Conservation (phyloP, 225 moss, liverwort and hornwort species). For the Asterella californica region DNA sequence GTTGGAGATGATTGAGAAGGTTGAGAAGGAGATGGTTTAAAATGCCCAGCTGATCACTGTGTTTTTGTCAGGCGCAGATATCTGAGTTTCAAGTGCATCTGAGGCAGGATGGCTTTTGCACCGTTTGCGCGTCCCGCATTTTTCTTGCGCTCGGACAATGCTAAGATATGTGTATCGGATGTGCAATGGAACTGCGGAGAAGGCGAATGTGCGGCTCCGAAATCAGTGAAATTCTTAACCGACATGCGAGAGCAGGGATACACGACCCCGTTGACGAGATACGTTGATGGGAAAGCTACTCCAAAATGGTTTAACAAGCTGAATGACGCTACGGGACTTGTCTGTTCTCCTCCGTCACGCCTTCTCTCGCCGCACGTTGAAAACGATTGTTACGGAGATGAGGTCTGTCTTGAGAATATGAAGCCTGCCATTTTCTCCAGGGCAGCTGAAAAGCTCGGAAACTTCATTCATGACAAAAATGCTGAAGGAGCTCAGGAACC, state of each 20-base stretch:
- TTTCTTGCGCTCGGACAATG: not conserved
- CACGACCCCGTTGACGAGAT: constrained; percentile 4
- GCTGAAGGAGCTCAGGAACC: not conserved
- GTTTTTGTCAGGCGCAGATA: not conserved
- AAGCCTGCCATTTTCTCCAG: not conserved
- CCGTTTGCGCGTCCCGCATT: constrained; percentile 4
- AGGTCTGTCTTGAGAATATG: not conserved
- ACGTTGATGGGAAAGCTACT: constrained; percentile 10
- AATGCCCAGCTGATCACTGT: constrained; percentile 1
- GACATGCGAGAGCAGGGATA: constrained; percentile 2
- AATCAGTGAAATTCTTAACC: not conserved
- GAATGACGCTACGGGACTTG: not conserved
- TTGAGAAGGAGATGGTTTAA: not conserved
- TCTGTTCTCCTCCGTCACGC: not conserved
- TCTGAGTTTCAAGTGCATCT: not conserved
- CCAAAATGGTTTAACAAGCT: constrained; percentile 14
- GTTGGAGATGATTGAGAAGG: not conserved
- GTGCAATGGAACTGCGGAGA: not conserved
- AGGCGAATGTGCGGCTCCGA: not conserved
- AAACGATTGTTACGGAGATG: not conserved
- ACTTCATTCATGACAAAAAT: constrained; percentile 4
- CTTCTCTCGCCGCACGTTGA: not conserved
- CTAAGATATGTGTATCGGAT: not conserved
- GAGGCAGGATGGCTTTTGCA: constrained; percentile 21
- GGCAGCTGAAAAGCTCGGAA: constrained; percentile 12